These are phyloP conservation scores for Syncephalastrum sp. DNA, from an alignment of 371 early-diverging fungal genomes.

Conservation along the genomic window DNA sequence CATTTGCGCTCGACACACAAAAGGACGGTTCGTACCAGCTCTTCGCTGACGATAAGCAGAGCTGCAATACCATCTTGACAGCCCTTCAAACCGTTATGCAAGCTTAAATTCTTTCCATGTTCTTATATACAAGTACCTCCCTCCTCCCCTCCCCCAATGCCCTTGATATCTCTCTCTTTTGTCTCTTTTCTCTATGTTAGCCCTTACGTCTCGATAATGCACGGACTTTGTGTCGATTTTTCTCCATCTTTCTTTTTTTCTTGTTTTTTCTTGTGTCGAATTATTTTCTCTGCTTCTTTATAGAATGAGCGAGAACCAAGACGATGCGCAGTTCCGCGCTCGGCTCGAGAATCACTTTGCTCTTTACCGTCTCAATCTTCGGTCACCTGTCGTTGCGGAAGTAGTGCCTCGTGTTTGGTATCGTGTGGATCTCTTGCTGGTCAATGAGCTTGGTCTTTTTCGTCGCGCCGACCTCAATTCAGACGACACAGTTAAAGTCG, in stretches of 20 bases:
- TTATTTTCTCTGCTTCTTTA: too few relatives aligned
- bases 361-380: conserved; percentile 43
- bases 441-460: conserved; percentile 45
- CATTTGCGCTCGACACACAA: conserved; percentile 33
- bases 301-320: too few relatives aligned
- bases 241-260: too few relatives aligned
- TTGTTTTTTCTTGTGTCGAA: too few relatives aligned
- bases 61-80: conserved; percentile 32
- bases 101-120: conserved; percentile 4
- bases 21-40: conserved; percentile 33
- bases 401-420: conserved; percentile 31
- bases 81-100: conserved; percentile 35
- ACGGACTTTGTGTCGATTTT: too few relatives aligned
- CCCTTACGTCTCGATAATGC: too few relatives aligned
- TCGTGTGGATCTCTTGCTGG: conserved; percentile 39
- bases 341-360: conserved; percentile 47
- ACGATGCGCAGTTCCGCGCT: conserved; percentile 36
- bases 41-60: conserved; percentile 36
- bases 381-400: conserved; percentile 27
- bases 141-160: too few relatives aligned
- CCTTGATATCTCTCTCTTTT: too few relatives aligned
- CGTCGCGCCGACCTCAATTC: conserved; percentile 39
- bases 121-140: too few relatives aligned
- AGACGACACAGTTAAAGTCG: conserved; percentile 26
- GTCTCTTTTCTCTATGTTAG: too few relatives aligned